Percentiles rank a stretch among this genome's conserved stretches.
phyloP scores from a whole-genome alignment of 1,284 basidiomycete species.

The Marasmius tenuissimus region DNA sequence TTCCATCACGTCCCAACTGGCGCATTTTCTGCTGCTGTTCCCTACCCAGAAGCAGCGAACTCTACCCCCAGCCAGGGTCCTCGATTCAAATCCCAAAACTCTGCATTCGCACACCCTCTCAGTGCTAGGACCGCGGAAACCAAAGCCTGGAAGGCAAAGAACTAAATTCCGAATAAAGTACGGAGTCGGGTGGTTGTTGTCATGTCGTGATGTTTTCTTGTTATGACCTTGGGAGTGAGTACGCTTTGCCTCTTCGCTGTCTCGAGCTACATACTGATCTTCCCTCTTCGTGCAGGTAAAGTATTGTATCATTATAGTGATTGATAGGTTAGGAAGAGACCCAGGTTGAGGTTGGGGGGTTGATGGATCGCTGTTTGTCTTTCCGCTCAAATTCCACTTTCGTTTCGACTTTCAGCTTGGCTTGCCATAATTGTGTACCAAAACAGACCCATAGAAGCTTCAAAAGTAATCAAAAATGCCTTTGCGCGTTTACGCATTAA shows the following conservation, averaged over 20 bases:
- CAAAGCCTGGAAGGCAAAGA: not conserved
- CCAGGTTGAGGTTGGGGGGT: not conserved
- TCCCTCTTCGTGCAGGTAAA: not conserved
- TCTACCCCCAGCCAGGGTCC: not conserved
- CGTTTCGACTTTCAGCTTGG: no score
- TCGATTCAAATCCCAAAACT: not conserved
- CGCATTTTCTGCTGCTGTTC: slow-evolving; percentile 40
- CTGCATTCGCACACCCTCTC: not conserved
- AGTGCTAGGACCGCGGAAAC: not conserved
- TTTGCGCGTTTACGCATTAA: no score
- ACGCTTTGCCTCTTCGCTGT: not conserved
- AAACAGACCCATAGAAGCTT: no score
- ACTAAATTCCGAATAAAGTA: not conserved
- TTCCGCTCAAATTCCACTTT: no score
- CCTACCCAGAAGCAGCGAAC: slow-evolving; percentile 20
- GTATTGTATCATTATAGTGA: not conserved
- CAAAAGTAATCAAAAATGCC: no score
- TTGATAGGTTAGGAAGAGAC: not conserved
- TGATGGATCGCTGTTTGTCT: not conserved
- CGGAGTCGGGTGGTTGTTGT: not conserved
- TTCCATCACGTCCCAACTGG: slow-evolving; percentile 41
- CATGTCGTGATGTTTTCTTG: not conserved
- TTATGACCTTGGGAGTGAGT: not conserved
- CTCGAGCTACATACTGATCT: not conserved
- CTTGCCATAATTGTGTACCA: no score